phyloP scores from a whole-genome alignment of 129 eudicot species.

The Mikania micrantha region DNA sequence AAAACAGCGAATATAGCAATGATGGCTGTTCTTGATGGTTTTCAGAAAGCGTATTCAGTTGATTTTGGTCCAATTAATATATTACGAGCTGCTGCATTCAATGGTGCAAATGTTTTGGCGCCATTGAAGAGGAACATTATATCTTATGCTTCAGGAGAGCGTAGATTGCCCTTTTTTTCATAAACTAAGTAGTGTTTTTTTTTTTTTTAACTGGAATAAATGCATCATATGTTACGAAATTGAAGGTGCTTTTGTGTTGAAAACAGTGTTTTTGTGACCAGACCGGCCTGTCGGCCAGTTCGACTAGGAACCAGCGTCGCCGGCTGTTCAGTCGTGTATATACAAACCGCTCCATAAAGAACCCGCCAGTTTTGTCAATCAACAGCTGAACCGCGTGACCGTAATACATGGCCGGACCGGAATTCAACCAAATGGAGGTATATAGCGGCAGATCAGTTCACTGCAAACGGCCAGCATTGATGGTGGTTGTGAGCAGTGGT shows the following conservation, averaged over 20 bases:
- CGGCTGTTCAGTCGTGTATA: too few species aligned
- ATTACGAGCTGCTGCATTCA: conserved; percentile 77
- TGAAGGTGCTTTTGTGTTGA: background rate
- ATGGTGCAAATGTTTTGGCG: conserved; percentile 62
- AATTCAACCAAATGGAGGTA: too few species aligned
- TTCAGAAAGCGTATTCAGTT: conserved; percentile 85
- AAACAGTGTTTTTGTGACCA: background rate
- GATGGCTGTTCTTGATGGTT: conserved; percentile 94
- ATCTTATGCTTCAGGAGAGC: conserved; percentile 90
- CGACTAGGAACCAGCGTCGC: too few species aligned
- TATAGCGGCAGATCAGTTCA: too few species aligned
- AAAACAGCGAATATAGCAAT: conserved; percentile 68
- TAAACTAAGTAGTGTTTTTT: conserved; percentile 14
- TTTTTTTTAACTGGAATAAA: conserved; percentile 8
- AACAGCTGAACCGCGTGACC: too few species aligned
- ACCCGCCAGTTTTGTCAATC: too few species aligned
- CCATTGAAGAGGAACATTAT: conserved; percentile 77
- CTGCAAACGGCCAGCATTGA: too few species aligned
- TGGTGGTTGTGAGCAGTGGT: too few species aligned
- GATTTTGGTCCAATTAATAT: conserved; percentile 80
- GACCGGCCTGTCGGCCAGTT: too few species aligned
- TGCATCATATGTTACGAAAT: background rate
- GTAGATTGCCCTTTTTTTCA: conserved; percentile 55
- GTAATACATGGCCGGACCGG: too few species aligned
- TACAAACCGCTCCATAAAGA: too few species aligned